phyloP scores from a whole-genome alignment of 1,284 basidiomycete genomes.

The Rhodotorula sp. region DNA sequence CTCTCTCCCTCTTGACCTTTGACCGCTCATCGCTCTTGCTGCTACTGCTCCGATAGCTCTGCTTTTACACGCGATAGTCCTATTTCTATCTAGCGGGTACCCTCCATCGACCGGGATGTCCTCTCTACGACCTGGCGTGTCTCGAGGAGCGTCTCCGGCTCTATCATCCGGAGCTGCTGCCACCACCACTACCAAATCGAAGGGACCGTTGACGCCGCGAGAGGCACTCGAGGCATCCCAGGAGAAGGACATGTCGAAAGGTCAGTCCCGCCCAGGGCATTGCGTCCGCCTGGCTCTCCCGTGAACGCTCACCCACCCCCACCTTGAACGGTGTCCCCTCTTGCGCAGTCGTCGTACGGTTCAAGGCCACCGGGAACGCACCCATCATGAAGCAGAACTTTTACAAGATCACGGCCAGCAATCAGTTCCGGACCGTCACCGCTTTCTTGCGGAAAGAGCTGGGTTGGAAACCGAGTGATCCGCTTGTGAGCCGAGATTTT shows the following conservation, averaged over 20 bases:
- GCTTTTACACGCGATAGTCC: background rate
- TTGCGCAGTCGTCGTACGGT: conserved; percentile 81
- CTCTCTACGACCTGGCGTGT: background rate
- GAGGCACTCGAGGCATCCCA: conserved; percentile 75
- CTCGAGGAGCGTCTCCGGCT: background rate
- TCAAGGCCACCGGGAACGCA: conserved; percentile 97
- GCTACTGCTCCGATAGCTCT: background rate
- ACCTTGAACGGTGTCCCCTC: background rate
- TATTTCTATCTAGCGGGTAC: background rate
- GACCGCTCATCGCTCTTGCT: background rate
- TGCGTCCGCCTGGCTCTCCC: background rate
- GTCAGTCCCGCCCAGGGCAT: conserved; percentile 52
- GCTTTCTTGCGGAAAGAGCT: conserved; percentile 89
- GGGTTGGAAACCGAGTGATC: conserved; percentile 81
- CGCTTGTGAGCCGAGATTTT: conserved; percentile 62
- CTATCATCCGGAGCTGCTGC: too few species aligned
- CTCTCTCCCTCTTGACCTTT: background rate
- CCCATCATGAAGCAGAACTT: conserved; percentile 99
- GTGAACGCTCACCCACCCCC: background rate
- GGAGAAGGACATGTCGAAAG: conserved; percentile 77
- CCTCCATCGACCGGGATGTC: background rate
- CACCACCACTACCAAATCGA: background rate
- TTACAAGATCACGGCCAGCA: conserved; percentile 94
- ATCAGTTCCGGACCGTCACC: conserved; percentile 93
- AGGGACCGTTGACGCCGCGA: conserved; percentile 1